phyloP scores from a whole-genome alignment of 352 stramenopile genomes.

The Phytophthora sp. region DNA sequence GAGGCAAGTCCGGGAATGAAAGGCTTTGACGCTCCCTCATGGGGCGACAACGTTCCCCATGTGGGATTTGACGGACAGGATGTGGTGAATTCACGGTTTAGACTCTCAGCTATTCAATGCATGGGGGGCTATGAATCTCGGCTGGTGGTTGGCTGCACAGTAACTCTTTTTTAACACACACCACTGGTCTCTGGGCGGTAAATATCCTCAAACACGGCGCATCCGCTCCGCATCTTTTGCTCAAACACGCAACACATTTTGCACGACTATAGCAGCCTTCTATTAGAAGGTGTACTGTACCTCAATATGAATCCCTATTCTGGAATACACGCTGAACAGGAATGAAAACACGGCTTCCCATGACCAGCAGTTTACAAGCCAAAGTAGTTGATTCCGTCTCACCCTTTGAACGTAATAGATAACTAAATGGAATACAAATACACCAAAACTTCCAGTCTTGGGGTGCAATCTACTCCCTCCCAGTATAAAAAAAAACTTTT shows the following conservation, averaged over 20 bases:
- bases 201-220: slow-evolving; percentile 27
- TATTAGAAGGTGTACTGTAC: too few species aligned
- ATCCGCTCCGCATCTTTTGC: slow-evolving; percentile 27
- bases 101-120: slow-evolving; percentile 9
- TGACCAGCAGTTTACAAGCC: too few species aligned
- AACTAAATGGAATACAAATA: too few species aligned
- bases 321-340: too few species aligned
- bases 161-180: slow-evolving; percentile 25
- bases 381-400: too few species aligned
- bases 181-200: slow-evolving; percentile 19
- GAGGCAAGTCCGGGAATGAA: slow-evolving; percentile 29
- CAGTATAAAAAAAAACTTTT: too few species aligned
- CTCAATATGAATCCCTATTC: too few species aligned
- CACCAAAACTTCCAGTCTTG: too few species aligned
- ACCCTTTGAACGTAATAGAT: too few species aligned
- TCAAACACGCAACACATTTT: slow-evolving; percentile 33
- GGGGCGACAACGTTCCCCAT: slow-evolving; percentile 22
- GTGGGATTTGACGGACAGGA: slow-evolving; percentile 18
- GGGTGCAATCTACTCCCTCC: too few species aligned
- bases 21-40: not conserved
- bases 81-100: slow-evolving; percentile 21
- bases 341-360: too few species aligned
- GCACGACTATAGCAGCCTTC: too few species aligned
- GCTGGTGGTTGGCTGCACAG: slow-evolving; percentile 4
- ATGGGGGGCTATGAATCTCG: slow-evolving; percentile 19